Evolutionary conservation across 164 flowering plant genomes (phyloP).

Genomic region (Kingdonia uniflora): DNA sequence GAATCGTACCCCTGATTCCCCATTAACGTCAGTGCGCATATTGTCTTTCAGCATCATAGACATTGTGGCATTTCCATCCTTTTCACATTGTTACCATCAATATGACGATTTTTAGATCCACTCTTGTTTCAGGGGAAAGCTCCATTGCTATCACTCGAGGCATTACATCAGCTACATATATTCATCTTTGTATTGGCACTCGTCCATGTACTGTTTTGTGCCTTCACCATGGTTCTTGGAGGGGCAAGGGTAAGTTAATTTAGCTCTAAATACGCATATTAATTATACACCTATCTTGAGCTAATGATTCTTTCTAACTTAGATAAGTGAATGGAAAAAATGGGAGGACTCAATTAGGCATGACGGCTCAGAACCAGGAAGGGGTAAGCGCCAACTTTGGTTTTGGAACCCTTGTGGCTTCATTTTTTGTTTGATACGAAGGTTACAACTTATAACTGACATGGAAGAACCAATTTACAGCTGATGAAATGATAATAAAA

Average conservation of each 20-base stretch:
- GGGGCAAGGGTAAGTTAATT: constrained; percentile 44
- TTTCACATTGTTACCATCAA: too few relatives aligned
- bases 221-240: constrained; percentile 67
- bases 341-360: constrained; percentile 71
- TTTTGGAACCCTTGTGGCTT: too few relatives aligned
- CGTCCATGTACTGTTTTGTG: constrained; percentile 70
- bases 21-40: too few relatives aligned
- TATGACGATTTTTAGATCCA: too few relatives aligned
- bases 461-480: too few relatives aligned
- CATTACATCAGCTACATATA: constrained; percentile 85
- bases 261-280: too few relatives aligned
- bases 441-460: neutral
- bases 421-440: too few relatives aligned
- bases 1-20: too few relatives aligned
- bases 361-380: constrained; percentile 22
- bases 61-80: too few relatives aligned
- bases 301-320: neutral
- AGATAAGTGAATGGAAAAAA: constrained; percentile 82
- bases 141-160: constrained; percentile 64
- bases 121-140: constrained; percentile 48
- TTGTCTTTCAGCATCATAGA: too few relatives aligned
- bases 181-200: constrained; percentile 86
- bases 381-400: constrained; percentile 15
- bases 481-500: too few relatives aligned
- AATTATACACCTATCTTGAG: too few relatives aligned